Percentiles rank a stretch among this genome's conserved stretches.
phyloP scores from a whole-genome alignment of 202 grass and related monocot species.

The Setaria viridis region DNA sequence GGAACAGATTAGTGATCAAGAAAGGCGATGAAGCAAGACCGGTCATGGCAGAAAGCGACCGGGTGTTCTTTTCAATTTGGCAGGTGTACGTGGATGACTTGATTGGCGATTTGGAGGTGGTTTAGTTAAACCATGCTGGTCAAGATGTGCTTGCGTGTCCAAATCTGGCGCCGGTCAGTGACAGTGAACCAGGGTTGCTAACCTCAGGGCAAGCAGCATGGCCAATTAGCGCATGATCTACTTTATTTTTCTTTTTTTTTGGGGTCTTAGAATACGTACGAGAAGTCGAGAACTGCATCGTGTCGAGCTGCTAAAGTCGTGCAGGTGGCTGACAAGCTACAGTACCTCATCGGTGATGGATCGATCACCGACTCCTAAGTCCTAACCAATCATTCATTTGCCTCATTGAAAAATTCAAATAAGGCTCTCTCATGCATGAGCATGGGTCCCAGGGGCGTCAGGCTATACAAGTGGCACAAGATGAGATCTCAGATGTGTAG shows the following conservation, averaged over 20 bases:
- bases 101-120: neutral
- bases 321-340: too few species aligned
- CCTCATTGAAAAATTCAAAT: neutral
- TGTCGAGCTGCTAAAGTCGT: too few species aligned
- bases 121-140: neutral
- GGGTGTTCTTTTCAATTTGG: neutral
- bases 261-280: too few species aligned
- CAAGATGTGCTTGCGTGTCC: neutral
- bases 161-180: neutral
- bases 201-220: neutral
- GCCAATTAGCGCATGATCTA: too few species aligned
- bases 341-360: neutral
- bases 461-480: neutral
- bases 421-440: neutral
- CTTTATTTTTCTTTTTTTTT: too few species aligned
- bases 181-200: neutral
- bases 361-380: neutral
- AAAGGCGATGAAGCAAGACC: neutral
- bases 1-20: neutral
- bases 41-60: neutral
- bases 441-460: neutral
- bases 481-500: conserved; percentile 21
- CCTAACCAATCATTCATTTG: neutral
- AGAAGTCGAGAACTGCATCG: too few species aligned
- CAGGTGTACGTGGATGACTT: neutral